phyloP scores from a whole-genome alignment of 1,284 basidiomycete genomes.

The Rhizopogon parksii region DNA sequence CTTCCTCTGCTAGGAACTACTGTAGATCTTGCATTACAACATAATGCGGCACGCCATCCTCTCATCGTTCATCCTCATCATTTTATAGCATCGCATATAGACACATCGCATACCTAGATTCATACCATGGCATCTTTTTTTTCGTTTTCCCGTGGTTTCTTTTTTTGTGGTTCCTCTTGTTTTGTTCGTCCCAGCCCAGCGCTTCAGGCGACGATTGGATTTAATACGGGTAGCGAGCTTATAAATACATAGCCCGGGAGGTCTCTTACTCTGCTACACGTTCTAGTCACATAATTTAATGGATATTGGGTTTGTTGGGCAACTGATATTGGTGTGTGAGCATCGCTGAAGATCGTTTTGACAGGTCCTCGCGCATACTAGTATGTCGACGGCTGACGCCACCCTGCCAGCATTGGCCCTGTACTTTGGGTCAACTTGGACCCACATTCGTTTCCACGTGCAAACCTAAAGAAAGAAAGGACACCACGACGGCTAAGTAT shows the following conservation, averaged over 20 bases:
- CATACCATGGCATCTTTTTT: slow-evolving; percentile 28
- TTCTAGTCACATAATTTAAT: slow-evolving; percentile 23
- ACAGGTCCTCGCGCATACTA: neutral
- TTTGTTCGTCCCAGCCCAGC: slow-evolving; percentile 13
- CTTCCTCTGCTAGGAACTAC: slow-evolving; percentile 9
- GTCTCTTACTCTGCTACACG: slow-evolving; percentile 8
- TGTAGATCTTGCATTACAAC: slow-evolving; percentile 20
- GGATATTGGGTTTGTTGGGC: slow-evolving; percentile 11
- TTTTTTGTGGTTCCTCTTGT: slow-evolving; percentile 11
- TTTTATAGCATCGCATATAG: slow-evolving; percentile 28
- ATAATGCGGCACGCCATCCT: slow-evolving; percentile 8
- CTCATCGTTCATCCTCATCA: slow-evolving; percentile 14
- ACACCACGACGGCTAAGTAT: no score
- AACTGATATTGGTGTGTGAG: slow-evolving; percentile 1
- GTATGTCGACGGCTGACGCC: no score
- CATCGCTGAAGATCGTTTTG: neutral
- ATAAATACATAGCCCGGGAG: slow-evolving; percentile 19
- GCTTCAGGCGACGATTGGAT: slow-evolving; percentile 12
- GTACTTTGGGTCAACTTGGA: neutral
- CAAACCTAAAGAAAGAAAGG: no score
- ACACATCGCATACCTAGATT: slow-evolving; percentile 30
- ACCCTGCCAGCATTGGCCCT: neutral
- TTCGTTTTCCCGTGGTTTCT: slow-evolving; percentile 5
- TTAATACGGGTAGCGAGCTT: slow-evolving; percentile 11
- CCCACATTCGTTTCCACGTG: neutral